Evolutionary conservation across 2,329 filamentous ascomycete genomes (phyloP), one percentile per base, ranked within the genome.

Genomic region (Escovopsis sp.): DNA sequence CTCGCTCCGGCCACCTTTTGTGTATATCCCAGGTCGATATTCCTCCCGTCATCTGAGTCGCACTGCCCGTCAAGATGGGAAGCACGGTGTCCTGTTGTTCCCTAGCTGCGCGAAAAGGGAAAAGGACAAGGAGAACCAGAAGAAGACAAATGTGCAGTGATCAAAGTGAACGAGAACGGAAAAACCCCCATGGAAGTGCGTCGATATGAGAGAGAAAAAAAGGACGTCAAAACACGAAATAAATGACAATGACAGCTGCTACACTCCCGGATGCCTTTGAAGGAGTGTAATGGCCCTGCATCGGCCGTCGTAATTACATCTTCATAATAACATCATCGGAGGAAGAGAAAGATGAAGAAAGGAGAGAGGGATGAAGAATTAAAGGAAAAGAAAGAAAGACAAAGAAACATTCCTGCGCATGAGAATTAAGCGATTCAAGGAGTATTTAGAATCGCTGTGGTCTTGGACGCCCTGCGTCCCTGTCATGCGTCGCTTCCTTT

Each of bases 291-390:
- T 57, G 58, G 58, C 47, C 57, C 43, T 36, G 43, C 43, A 39
- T 41, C 38, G 55, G 53, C 58, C 58, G 56, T 61, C 58, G 51
- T 60, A 53, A 62, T 61, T 62, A 62, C 57, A 57, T 57, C 54
- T 55, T 58, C 55, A 51, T 44, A 43, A 45, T 41, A 43, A 36
- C 44, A 45, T 45, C 41, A 41, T 39, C 9, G 27, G 27, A 30
- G 27, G 11, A 30, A 11, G 27, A 4, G 27, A 30, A 30, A 30
- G 9, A 30, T 30, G 27, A 11, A 30, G 27, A 11, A 30, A 11
- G 27, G 3, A 9, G 27, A 30, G 11, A 3, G 9, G 25, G 25
- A 27, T 5, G 27, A 30, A 8, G 27, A 30, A 30, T 9, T 9
- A 30, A 30, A 11, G 27, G 27, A 30, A 30, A 30, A 9, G 11